These are phyloP conservation scores for Trichoderma afroharzianum DNA, from an alignment of 2,329 filamentous ascomycete species.

Conservation along the genomic window DNA sequence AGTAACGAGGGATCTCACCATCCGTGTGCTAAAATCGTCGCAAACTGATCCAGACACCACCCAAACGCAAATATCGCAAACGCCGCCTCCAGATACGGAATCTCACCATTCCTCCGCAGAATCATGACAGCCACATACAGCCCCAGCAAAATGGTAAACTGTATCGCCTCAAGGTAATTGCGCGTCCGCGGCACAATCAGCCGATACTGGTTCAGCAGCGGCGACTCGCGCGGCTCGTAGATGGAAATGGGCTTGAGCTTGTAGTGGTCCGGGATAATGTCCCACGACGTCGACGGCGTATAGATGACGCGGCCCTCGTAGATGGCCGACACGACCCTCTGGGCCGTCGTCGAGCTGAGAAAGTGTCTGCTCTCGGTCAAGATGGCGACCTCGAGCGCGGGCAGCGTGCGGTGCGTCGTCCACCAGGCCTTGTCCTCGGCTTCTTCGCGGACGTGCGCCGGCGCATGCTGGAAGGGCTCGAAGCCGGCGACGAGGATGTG, in stretches of 20 bases:
- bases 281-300: constrained; percentile 75
- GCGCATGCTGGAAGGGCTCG: constrained; percentile 80
- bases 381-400: constrained; percentile 78
- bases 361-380: constrained; percentile 78
- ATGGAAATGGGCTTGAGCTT: constrained; percentile 78
- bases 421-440: constrained; percentile 48
- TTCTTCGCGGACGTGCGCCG: constrained; percentile 59
- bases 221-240: constrained; percentile 72
- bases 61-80: constrained; percentile 74
- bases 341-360: constrained; percentile 71
- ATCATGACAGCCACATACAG: constrained; percentile 73
- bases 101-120: constrained; percentile 53
- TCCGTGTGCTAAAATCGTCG: constrained; percentile 71
- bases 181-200: constrained; percentile 77
- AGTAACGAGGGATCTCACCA: constrained; percentile 40
- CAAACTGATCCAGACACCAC: constrained; percentile 75
- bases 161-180: constrained; percentile 69
- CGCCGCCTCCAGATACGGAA: constrained; percentile 57
- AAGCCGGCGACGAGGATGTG: constrained; percentile 81
- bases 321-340: constrained; percentile 78
- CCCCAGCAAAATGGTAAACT: constrained; percentile 66
- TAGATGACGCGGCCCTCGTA: constrained; percentile 79
- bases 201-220: constrained; percentile 78
- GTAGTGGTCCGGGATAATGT: constrained; percentile 82
- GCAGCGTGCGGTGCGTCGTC: constrained; percentile 58